Evolutionary conservation across 768 basidiomycete genomes (phyloP), one percentile per base, ranked within the genome.

Genomic region (Suillus subalutaceus): DNA sequence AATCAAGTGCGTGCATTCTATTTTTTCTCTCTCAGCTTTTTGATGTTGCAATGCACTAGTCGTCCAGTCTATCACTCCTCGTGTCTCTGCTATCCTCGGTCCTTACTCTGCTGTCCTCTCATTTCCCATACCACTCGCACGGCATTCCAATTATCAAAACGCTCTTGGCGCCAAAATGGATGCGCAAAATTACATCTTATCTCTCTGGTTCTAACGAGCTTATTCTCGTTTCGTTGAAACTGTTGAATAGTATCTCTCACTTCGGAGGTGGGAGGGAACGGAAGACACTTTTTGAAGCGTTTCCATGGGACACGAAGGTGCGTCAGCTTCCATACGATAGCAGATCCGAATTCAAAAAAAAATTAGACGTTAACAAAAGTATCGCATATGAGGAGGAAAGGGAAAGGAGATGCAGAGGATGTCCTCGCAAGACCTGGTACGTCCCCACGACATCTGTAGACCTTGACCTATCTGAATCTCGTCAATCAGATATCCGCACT

Each of bases 231-330:
- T 85, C 89, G 0, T 75, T 95, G 65, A 90, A 88, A 69, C 73
- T 93, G 20, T 88, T 87, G 72, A 83, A 86, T 66, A 76, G 79
- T 0, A 82, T 93, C 70, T 88, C 90, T 2, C 73, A 75, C 0
- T 93, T 90, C 72, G 88, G 83, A 2, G 84, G 90, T 30, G 90
- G 91, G 20, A 77, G 83, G 30, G 91, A 93, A 67, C 82, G 85
- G 61, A 89, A 85, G 67, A 71, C 80, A 0, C 80, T 92, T 2
- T 75, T 89, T 35, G 92, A 93, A 63, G 81, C 81, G 0, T 92
- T 94, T 75, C 85, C 86, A 7, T 94, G 93, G 93, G 91, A 92
- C 65, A 81, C 84, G 38, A 94, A 93, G 82, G 93, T 89, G 62
- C 2, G 77, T 72, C 1, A 8, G 13, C 52, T 41, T 26, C 13